Conservation (phyloP, 1,284 basidiomycete genomes). For the Gomphus bonarii region DNA sequence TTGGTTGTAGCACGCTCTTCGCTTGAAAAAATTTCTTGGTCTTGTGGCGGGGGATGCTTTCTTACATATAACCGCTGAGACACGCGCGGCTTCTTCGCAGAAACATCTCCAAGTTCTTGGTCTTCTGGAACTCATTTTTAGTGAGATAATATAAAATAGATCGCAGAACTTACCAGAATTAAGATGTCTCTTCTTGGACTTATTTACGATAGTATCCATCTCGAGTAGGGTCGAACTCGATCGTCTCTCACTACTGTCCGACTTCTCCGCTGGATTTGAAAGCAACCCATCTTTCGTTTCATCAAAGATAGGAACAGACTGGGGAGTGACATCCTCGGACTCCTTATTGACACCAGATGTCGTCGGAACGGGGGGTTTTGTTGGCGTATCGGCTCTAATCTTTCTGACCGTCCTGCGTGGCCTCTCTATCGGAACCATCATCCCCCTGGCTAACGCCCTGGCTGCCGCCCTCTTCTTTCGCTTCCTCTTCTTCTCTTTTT, state of each 20-base stretch:
- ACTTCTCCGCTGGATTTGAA: not conserved
- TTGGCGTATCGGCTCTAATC: not conserved
- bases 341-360: not conserved
- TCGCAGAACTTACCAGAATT: not conserved
- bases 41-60: not conserved
- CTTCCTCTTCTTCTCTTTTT: slow-evolving; percentile 1
- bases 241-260: not conserved
- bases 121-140: not conserved
- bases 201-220: not conserved
- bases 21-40: not conserved
- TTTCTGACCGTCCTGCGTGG: slow-evolving; percentile 3
- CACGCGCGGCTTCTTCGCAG: not conserved
- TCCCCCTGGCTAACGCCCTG: not conserved
- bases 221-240: not conserved
- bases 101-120: not conserved
- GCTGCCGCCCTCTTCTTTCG: slow-evolving; percentile 1
- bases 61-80: not conserved
- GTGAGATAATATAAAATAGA: not conserved
- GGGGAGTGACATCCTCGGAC: not conserved
- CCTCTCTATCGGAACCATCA: slow-evolving; percentile 5
- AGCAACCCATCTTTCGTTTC: not conserved
- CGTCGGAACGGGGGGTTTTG: not conserved
- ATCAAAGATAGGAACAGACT: not conserved
- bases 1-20: not conserved
- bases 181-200: not conserved